Evolutionary conservation across 768 basidiomycete genomes (phyloP), one percentile per base, ranked within the genome.

Genomic region (Cystofilobasidium macerans): DNA sequence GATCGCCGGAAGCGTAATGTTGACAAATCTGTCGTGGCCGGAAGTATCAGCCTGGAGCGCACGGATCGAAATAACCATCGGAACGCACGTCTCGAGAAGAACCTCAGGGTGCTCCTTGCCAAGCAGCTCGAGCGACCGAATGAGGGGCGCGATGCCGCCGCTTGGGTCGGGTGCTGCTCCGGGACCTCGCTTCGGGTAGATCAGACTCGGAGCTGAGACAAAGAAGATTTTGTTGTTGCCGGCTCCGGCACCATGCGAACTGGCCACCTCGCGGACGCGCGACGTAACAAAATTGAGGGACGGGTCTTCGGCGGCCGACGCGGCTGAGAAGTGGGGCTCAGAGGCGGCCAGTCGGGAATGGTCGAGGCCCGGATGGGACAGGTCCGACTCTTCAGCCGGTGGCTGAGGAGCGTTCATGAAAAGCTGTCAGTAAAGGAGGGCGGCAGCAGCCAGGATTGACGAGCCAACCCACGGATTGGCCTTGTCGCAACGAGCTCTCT

Each of bases 221-320:
- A 67, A 67, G 53, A 67, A 67, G 51, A 67, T 45, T 32, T 60
- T 47, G 18, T 32, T 47, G 18, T 32, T 67, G 28, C 22, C 45
- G n/a, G 32, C 22, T 6, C 43, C 30, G 20, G 43, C 12, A 18
- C 33, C 42, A 3, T 42, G 33, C 26, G 48, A 48, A 13, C 60
- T 38, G 9, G 58, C 51, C 18, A 67, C 60, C 60, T 67, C 48
- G 14, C 65, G 59, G 14, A 67, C 56, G 26, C 53, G 54, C 32
- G 18, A 45, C 12, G 65, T 18, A 14, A 60, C 26, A 24, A 45
- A 61, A n/a, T 61, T 59, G 22, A 67, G 60, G 22, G 65, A 67
- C 24, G 65, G 65, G 35, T 67, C 65, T 12, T 67, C 65, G n/a
- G 59, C 65, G 6, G 65, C 59, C 28, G 53, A 47, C 6, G 51